Conservation (phyloP, 1,139 yeast genomes). For the Komagataea norvegica region DNA sequence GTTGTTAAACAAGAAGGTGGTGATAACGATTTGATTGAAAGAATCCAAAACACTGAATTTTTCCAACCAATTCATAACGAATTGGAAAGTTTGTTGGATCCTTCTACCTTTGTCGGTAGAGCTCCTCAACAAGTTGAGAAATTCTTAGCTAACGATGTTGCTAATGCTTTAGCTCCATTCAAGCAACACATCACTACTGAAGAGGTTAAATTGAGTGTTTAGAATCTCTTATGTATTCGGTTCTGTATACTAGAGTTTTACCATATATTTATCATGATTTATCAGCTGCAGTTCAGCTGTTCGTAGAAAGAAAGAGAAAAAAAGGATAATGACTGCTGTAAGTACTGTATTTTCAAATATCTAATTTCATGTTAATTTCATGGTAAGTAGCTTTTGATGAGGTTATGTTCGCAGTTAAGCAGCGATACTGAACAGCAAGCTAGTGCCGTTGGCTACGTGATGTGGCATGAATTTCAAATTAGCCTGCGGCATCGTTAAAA, state of each 20-base stretch:
- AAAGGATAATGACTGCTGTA: background rate
- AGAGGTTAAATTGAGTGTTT: slow-evolving; percentile 58
- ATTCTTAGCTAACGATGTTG: slow-evolving; percentile 81
- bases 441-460: no score
- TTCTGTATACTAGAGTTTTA: slow-evolving; percentile 1
- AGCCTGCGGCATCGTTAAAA: no score
- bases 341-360: no score
- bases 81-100: slow-evolving; percentile 76
- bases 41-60: slow-evolving; percentile 74
- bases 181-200: slow-evolving; percentile 55
- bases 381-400: no score
- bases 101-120: slow-evolving; percentile 94
- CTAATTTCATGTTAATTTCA: no score
- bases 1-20: slow-evolving; percentile 99
- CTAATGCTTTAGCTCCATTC: slow-evolving; percentile 73
- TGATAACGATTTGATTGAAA: slow-evolving; percentile 91
- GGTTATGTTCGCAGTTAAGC: no score
- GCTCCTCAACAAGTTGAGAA: slow-evolving; percentile 98
- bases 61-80: slow-evolving; percentile 88
- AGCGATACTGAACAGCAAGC: no score
- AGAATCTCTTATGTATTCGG: slow-evolving; percentile 15
- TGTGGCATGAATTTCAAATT: no score
- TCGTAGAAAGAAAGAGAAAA: no score
- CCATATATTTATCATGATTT: background rate
- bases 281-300: no score